A percentile compares a stretch with the other conserved stretches of the same genome.
These are phyloP conservation scores for Solanum hybrid DNA, from an alignment of 305 asterid genomes.

Conservation along the genomic window DNA sequence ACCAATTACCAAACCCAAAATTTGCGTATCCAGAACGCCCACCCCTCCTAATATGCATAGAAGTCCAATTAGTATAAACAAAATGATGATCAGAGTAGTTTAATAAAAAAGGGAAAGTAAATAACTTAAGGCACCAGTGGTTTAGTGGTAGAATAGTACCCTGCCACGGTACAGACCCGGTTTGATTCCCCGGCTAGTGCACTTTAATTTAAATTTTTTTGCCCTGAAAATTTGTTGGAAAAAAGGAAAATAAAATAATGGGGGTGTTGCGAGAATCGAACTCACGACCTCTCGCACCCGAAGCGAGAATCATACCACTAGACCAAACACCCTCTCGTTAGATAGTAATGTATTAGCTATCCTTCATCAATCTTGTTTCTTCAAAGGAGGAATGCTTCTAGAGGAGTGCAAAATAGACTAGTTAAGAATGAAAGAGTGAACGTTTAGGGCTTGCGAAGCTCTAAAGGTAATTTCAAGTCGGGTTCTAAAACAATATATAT, in stretches of 20 bases:
- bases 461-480: neutral
- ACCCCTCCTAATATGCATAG: too few species aligned
- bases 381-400: neutral
- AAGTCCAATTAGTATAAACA: too few species aligned
- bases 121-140: neutral
- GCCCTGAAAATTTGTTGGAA: neutral
- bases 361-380: too few species aligned
- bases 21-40: too few species aligned
- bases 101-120: too few species aligned
- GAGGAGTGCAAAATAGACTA: neutral
- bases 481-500: neutral
- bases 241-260: too few species aligned
- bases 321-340: slow-evolving; percentile 27
- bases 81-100: too few species aligned
- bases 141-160: slow-evolving; percentile 29
- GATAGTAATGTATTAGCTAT: neutral
- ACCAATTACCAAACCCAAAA: too few species aligned
- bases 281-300: slow-evolving; percentile 42
- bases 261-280: slow-evolving; percentile 34
- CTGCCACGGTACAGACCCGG: slow-evolving; percentile 82
- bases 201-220: neutral
- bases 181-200: slow-evolving; percentile 83
- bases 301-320: slow-evolving; percentile 45
- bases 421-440: neutral
- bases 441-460: neutral